These are phyloP conservation scores for Artemisia annua DNA, from an alignment of 129 eudicot genomes.

Conservation along the genomic window DNA sequence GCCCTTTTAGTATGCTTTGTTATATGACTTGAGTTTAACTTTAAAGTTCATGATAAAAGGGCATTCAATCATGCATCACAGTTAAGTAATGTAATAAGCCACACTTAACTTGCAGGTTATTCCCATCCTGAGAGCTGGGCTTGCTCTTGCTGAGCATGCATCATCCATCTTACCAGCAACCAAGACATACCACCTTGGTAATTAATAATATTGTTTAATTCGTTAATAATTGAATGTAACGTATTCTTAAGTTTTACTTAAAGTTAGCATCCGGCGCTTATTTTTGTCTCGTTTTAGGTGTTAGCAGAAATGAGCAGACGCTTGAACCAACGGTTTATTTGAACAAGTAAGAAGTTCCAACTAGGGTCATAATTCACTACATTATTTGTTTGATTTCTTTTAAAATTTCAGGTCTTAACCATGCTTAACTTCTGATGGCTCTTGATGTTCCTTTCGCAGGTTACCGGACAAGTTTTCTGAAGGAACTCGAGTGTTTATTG, in stretches of 20 bases:
- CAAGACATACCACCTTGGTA: conserved; percentile 87
- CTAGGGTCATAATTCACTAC: too few species aligned
- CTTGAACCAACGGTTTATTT: too few species aligned
- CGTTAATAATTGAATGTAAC: not conserved
- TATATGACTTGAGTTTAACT: not conserved
- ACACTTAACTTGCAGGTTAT: conserved; percentile 51
- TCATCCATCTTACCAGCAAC: conserved; percentile 83
- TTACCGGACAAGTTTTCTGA: too few species aligned
- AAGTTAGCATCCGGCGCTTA: not conserved
- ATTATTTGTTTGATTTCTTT: too few species aligned
- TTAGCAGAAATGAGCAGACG: too few species aligned
- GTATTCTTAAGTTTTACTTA: not conserved
- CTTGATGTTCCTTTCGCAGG: too few species aligned
- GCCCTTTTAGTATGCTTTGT: not conserved
- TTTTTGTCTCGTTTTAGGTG: not conserved
- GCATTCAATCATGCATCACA: not conserved
- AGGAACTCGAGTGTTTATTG: too few species aligned
- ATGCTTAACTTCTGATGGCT: too few species aligned
- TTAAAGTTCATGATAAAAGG: not conserved
- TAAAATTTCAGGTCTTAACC: too few species aligned
- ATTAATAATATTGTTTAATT: conserved; percentile 14
- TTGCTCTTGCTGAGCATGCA: conserved; percentile 97
- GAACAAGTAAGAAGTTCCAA: too few species aligned
- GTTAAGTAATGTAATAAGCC: not conserved
- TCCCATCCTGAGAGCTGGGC: conserved; percentile 98